A percentile compares a stretch with the other conserved stretches of the same genome.
Evolutionary conservation across 768 basidiomycete genomes (phyloP).

Genomic region (Calocybe gangraenosa): DNA sequence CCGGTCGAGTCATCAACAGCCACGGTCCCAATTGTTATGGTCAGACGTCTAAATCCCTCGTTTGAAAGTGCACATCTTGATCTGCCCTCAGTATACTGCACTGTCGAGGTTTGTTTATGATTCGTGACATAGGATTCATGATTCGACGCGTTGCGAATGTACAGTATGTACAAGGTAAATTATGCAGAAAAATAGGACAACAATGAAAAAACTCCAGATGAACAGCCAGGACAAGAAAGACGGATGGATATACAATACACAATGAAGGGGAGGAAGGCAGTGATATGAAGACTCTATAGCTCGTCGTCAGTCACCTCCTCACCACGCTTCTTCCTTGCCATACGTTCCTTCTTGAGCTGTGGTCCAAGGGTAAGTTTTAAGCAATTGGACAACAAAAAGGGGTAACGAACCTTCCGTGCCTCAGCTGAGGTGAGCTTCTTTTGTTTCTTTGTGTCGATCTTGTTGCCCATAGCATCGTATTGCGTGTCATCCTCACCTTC

Average conservation of each 20-base stretch:
- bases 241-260: conserved; percentile 2
- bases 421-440: conserved; percentile 86
- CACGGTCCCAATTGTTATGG: too few species aligned
- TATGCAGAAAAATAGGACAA: conserved; percentile 2
- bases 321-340: conserved; percentile 84
- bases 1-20: too few species aligned
- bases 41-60: too few species aligned
- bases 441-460: conserved; percentile 77
- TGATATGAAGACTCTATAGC: conserved; percentile 30
- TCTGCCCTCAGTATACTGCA: too few species aligned
- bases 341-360: conserved; percentile 93
- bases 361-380: conserved; percentile 5
- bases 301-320: conserved; percentile 74
- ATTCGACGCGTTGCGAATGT: too few species aligned
- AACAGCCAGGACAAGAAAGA: too few species aligned
- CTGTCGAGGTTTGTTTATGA: too few species aligned
- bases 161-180: too few species aligned
- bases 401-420: conserved; percentile 60
- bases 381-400: background rate
- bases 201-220: conserved; percentile 2
- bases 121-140: too few species aligned
- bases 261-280: conserved; percentile 4
- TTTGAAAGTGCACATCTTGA: too few species aligned
- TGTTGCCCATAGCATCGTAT: conserved; percentile 99
- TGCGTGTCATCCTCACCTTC: conserved; percentile 86